Conservation (phyloP, 83 land plant species). For the Thuja plicata region DNA sequence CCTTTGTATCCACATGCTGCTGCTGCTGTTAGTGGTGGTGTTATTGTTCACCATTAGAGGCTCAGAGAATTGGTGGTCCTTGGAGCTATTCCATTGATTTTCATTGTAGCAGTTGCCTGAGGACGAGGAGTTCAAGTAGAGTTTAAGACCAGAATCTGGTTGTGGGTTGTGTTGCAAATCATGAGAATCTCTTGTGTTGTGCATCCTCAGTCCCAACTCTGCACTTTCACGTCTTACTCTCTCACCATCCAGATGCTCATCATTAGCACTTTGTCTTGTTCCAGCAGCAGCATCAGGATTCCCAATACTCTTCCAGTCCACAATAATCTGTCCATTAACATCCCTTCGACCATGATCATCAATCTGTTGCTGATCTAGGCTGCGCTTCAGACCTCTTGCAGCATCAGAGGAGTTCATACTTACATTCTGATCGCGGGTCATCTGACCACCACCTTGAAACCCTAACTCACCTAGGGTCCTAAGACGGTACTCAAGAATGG, state of each 20-base stretch:
- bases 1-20: slow-evolving; percentile 8
- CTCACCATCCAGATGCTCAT: background rate
- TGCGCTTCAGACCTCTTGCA: background rate
- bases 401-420: background rate
- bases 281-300: slow-evolving; percentile 4
- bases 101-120: slow-evolving; percentile 8
- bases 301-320: background rate
- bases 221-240: background rate
- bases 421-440: background rate
- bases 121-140: slow-evolving; percentile 10
- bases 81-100: slow-evolving; percentile 3
- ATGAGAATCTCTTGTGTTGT: background rate
- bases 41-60: background rate
- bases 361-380: background rate
- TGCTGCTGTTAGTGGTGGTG: background rate
- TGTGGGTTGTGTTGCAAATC: slow-evolving; percentile 5
- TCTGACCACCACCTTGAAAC: slow-evolving; percentile 2
- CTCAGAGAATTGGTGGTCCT: background rate
- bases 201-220: background rate
- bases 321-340: background rate
- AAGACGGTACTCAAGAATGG: slow-evolving; percentile 57
- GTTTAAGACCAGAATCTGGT: slow-evolving; percentile 18
- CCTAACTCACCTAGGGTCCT: slow-evolving; percentile 33
- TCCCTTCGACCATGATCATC: slow-evolving; percentile 4
- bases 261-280: background rate